A percentile compares a stretch with the other conserved stretches of the same genome.
phyloP scores from a whole-genome alignment of 305 asterid species.

The Salvia sclarea region DNA sequence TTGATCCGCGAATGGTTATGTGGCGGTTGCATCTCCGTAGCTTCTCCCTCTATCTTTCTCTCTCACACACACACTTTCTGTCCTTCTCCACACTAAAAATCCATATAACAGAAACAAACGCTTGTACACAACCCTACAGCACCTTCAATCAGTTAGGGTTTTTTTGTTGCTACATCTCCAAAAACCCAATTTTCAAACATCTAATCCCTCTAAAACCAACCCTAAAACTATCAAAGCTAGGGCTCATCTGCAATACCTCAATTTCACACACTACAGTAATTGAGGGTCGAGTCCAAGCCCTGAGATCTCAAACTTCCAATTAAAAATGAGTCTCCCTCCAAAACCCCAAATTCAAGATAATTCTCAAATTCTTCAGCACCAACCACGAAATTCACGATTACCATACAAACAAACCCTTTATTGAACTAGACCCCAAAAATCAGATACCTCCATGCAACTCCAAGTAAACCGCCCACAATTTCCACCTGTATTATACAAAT shows the following conservation, averaged over 20 bases:
- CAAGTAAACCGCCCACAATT: conserved; percentile 54
- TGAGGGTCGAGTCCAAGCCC: conserved; percentile 42
- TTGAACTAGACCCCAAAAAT: conserved; percentile 35
- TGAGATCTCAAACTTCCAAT: conserved; percentile 65
- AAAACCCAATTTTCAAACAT: conserved; percentile 49
- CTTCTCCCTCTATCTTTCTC: conserved; percentile 32
- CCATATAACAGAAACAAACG: conserved; percentile 51
- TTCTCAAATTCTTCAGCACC: conserved; percentile 42
- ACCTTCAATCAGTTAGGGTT: conserved; percentile 61
- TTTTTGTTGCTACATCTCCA: conserved; percentile 51
- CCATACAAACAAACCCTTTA: conserved; percentile 38
- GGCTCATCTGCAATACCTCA: conserved; percentile 54
- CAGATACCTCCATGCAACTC: conserved; percentile 52
- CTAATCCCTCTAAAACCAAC: conserved; percentile 40
- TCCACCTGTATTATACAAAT: conserved; percentile 39
- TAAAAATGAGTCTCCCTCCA: conserved; percentile 81
- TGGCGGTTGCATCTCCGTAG: conserved; percentile 56
- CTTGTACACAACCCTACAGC: conserved; percentile 41
- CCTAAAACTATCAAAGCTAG: conserved; percentile 44
- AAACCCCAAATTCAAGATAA: conserved; percentile 54
- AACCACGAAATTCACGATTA: conserved; percentile 36
- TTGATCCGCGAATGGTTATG: conserved; percentile 56
- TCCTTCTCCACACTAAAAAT: conserved; percentile 40
- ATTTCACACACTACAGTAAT: conserved; percentile 30
- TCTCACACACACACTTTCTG: background rate